phyloP scores from a whole-genome alignment of 2,329 filamentous ascomycete genomes.

The Phyllosticta capitalensis region DNA sequence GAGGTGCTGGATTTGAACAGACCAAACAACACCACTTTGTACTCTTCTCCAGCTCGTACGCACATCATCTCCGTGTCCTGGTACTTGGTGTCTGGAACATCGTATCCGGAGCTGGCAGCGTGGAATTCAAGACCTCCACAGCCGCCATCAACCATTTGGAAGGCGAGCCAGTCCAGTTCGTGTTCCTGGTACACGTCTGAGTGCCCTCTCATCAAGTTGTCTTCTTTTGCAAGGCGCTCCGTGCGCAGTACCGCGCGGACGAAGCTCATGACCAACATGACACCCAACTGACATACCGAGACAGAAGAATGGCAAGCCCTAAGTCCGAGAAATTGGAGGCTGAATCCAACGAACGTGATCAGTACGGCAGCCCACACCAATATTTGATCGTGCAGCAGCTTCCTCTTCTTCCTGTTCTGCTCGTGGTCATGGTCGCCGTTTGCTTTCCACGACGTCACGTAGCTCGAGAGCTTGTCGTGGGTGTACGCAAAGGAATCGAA shows the following conservation, averaged over 20 bases:
- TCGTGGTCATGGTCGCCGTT: no score
- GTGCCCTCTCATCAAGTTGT: not conserved
- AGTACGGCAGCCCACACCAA: constrained; percentile 11
- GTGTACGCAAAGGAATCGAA: constrained; percentile 25
- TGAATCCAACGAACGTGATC: constrained; percentile 25
- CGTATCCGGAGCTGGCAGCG: no score
- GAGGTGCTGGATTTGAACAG: no score
- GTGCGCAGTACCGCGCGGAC: constrained; percentile 29
- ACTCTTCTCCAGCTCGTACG: no score
- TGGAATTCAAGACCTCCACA: no score
- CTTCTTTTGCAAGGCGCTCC: constrained; percentile 12
- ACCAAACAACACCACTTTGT: no score
- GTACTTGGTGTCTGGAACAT: no score
- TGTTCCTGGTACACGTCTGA: no score
- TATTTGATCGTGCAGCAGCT: not conserved
- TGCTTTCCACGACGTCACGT: constrained; percentile 16
- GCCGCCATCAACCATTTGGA: no score
- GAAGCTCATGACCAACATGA: constrained; percentile 28
- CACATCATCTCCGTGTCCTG: no score
- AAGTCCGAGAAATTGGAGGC: constrained; percentile 31
- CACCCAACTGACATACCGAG: constrained; percentile 26
- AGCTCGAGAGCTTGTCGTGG: not conserved
- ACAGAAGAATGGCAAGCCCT: constrained; percentile 30
- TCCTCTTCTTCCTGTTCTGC: no score
- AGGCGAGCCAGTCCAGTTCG: no score